A percentile compares a stretch with the other conserved stretches of the same genome.
These are phyloP conservation scores for Pseudogymnoascus sp. DNA, from an alignment of 2,329 filamentous ascomycete species.

Conservation along the genomic window DNA sequence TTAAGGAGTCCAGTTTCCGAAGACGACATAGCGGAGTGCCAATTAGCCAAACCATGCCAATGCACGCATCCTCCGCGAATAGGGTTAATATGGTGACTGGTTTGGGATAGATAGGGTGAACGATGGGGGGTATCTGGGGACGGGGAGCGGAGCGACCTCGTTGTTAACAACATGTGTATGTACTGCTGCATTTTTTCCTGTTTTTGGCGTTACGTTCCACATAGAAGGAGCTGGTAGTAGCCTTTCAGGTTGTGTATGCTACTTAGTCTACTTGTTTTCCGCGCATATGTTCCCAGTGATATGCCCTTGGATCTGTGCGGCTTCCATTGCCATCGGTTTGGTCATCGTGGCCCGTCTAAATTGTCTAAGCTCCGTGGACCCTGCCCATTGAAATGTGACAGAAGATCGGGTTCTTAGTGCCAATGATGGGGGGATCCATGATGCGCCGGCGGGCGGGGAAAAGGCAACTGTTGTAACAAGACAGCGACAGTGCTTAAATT, in stretches of 20 bases:
- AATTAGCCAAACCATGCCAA: neutral
- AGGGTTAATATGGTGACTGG: neutral
- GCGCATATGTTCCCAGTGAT: neutral
- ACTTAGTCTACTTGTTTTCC: slow-evolving; percentile 20
- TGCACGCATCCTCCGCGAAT: neutral
- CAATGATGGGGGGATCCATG: neutral
- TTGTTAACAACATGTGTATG: slow-evolving; percentile 26
- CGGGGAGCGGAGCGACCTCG: slow-evolving; percentile 12
- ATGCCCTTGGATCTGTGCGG: neutral
- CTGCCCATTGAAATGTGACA: neutral
- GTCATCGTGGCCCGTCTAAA: neutral
- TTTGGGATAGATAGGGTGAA: slow-evolving; percentile 2
- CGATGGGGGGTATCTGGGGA: neutral
- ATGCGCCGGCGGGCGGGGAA: neutral
- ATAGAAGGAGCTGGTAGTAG: slow-evolving; percentile 25
- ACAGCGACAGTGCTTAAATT: neutral
- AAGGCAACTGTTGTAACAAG: neutral
- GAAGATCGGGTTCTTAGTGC: neutral
- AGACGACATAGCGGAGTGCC: neutral
- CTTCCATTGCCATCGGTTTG: neutral
- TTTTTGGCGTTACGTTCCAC: slow-evolving; percentile 28
- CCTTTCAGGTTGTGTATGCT: slow-evolving; percentile 26
- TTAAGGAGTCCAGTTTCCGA: slow-evolving; percentile 31
- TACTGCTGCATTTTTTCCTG: slow-evolving; percentile 20
- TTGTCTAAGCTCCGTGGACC: neutral